A percentile compares a stretch with the other conserved stretches of the same genome.
Evolutionary conservation across 768 basidiomycete genomes (phyloP).

Genomic region (Hypholoma fasciculare): DNA sequence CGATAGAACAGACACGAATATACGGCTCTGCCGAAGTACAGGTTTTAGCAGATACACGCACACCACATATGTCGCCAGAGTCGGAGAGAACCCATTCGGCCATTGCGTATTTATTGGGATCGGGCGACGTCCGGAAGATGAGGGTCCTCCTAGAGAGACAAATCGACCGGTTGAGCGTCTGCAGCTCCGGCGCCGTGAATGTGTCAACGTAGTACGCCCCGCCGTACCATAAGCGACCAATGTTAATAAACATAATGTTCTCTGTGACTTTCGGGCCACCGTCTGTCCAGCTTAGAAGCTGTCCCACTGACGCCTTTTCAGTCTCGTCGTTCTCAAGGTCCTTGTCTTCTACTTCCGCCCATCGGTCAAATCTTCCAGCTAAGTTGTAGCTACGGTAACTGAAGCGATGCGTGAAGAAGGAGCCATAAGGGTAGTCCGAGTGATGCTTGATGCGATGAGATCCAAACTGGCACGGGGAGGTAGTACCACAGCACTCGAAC

Average conservation of each 20-base stretch:
- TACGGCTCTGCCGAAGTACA: constrained; percentile 34
- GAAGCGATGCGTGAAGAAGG: constrained; percentile 31
- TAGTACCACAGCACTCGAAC: constrained; percentile 35
- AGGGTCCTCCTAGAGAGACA: constrained; percentile 31
- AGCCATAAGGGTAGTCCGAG: constrained; percentile 39
- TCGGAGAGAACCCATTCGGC: constrained; percentile 39
- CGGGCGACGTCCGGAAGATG: constrained; percentile 35
- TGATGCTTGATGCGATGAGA: constrained; percentile 37
- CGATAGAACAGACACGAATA: constrained; percentile 34
- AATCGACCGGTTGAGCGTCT: constrained; percentile 32
- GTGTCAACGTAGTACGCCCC: constrained; percentile 36
- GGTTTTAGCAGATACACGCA: constrained; percentile 34
- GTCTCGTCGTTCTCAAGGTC: constrained; percentile 32
- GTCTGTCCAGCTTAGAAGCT: constrained; percentile 35
- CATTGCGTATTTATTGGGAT: constrained; percentile 34
- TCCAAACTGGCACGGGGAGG: constrained; percentile 33
- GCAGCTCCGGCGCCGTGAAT: constrained; percentile 33
- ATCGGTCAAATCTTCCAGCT: constrained; percentile 25
- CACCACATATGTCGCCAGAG: constrained; percentile 33
- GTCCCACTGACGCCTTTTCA: constrained; percentile 27
- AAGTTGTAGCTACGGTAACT: constrained; percentile 8
- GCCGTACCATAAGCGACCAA: constrained; percentile 32
- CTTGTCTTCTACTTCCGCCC: constrained; percentile 33
- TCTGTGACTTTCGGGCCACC: constrained; percentile 28
- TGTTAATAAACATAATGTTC: constrained; percentile 34